Conservation (phyloP, 2,329 filamentous ascomycete species). For the Cytospora mali region DNA sequence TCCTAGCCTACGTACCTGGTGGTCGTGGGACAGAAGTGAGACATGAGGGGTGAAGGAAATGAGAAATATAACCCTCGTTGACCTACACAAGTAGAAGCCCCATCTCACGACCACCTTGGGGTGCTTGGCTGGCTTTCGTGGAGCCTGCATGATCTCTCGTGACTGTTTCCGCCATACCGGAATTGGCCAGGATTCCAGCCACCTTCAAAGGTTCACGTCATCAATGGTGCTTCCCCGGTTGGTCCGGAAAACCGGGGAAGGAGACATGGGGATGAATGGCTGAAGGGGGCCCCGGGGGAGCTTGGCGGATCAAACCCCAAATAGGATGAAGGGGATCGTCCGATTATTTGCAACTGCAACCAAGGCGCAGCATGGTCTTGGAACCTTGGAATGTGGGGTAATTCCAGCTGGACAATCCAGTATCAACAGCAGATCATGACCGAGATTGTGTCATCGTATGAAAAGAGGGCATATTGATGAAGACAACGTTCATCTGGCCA, state of each 20-base stretch:
- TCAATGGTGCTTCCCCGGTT: not conserved
- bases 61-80: not conserved
- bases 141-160: not conserved
- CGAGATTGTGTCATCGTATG: too few species aligned
- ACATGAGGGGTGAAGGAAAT: constrained; percentile 12
- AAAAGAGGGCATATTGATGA: too few species aligned
- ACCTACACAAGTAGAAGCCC: not conserved
- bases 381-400: not conserved
- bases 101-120: not conserved
- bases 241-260: not conserved
- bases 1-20: not conserved
- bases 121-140: not conserved
- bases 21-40: constrained; percentile 11
- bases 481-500: too few species aligned
- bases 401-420: not conserved
- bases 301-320: not conserved
- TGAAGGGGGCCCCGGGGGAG: not conserved
- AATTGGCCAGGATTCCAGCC: not conserved
- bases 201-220: not conserved
- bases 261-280: not conserved
- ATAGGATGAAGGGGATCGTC: not conserved
- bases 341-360: not conserved
- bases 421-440: too few species aligned
- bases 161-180: not conserved
- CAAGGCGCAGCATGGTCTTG: not conserved